phyloP scores from a whole-genome alignment of 805 yeast genomes.

The Spathaspora boniae region DNA sequence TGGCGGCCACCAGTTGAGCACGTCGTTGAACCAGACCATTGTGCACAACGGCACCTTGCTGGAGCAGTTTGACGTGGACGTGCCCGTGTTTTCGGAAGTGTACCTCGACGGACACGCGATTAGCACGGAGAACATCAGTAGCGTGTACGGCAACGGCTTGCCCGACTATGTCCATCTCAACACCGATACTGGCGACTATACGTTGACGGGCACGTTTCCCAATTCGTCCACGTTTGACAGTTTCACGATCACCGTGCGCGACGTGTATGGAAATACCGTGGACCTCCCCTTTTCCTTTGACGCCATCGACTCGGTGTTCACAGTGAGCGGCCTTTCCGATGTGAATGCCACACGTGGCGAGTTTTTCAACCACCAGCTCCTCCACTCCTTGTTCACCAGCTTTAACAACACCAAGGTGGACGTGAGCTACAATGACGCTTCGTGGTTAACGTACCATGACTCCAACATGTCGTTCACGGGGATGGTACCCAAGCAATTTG shows the following conservation, averaged over 20 bases:
- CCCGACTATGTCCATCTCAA: constrained; percentile 60
- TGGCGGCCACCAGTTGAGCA: constrained; percentile 84
- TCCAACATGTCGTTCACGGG: constrained; percentile 70
- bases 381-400: constrained; percentile 56
- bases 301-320: constrained; percentile 53
- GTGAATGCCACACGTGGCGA: constrained; percentile 67
- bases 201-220: constrained; percentile 59
- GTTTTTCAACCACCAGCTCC: constrained; percentile 55
- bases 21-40: constrained; percentile 54
- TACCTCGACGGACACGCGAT: constrained; percentile 60
- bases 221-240: constrained; percentile 33
- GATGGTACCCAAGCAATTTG: constrained; percentile 40
- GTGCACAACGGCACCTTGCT: constrained; percentile 67
- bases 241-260: constrained; percentile 57
- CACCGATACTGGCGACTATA: constrained; percentile 27
- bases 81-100: constrained; percentile 63
- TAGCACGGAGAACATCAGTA: constrained; percentile 48
- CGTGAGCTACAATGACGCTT: constrained; percentile 28
- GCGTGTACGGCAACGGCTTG: constrained; percentile 45
- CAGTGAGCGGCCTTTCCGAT: constrained; percentile 47
- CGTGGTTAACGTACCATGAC: constrained; percentile 66
- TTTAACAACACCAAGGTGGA: constrained; percentile 45
- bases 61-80: constrained; percentile 46
- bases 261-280: constrained; percentile 58
- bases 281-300: constrained; percentile 56